Base-by-base conservation (phyloP, 331 rosid genomes). In the Malus hybrid region DNA sequence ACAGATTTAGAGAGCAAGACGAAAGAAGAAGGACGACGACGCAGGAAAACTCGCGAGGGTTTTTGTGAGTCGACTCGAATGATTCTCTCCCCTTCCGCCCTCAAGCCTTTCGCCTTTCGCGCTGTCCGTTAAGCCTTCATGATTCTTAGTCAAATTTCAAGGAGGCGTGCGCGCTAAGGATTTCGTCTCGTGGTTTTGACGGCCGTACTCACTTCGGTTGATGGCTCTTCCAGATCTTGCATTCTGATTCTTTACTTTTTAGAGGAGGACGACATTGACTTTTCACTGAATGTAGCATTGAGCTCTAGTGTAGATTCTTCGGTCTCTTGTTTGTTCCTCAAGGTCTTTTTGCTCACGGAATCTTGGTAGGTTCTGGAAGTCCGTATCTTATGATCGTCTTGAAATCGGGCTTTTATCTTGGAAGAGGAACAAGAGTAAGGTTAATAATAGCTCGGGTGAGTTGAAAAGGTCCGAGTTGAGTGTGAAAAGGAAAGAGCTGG, bases 61-160 rank as follows among this genome's bases (percentile, higher is more conserved):
- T 76, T 52, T 76, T 73, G 76, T 78, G 68, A 86, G 91, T 86
- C 82, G 77, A 81, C 94, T 86, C 81, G 79, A 80, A 55, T 80
- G 81, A 86, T 84, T 80, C 78, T 18, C 71, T 55, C 24, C 7
- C 20, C 33, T 28, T 27, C n/a, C 70, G 13, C 27, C 52, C 76
- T 14, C 4, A 42, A 69, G 52, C 76, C n/a, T 55, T 74, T 65
- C 73, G 36, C 32, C 63, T 34, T 71, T 33, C 6, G 52, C 4
- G 14, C 48, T 4, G 79, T 44, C 64, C 64, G 13, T 79, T 50
- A 31, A 32, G 61, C 32, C 68, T 55, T 12, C 62, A 56, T 69
- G 56, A 69, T 32, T 60, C 65, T 24, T 16, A 9, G 67, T 75
- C 67, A 36, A 33, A 31, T 56, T 33, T 55, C 34, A 10, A 8